A percentile compares a stretch with the other conserved stretches of the same genome.
Conservation (phyloP, 306 rosid genomes). For the Inga oerstediana region DNA sequence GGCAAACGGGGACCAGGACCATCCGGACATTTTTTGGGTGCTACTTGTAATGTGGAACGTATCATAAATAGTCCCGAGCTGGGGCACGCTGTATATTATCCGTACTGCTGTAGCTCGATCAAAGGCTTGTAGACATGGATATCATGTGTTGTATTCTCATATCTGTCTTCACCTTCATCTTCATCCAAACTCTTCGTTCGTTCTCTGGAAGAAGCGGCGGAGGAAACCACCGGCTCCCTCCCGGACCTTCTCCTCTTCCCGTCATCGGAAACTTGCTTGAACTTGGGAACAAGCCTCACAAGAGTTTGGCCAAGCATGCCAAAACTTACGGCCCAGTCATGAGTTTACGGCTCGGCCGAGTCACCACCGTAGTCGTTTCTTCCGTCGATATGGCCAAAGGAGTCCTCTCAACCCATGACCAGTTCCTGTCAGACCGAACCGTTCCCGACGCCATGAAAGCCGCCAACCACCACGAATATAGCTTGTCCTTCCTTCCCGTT, state of each 20-base stretch:
- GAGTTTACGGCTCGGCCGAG: slow-evolving; percentile 47
- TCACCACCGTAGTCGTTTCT: slow-evolving; percentile 52
- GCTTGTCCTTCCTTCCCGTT: slow-evolving; percentile 42
- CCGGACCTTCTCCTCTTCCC: slow-evolving; percentile 52
- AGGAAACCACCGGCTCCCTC: slow-evolving; percentile 42
- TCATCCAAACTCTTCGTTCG: background rate
- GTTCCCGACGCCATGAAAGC: slow-evolving; percentile 35
- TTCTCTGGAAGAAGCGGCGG: background rate
- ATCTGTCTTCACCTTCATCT: slow-evolving; percentile 14
- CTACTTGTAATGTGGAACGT: too few species aligned
- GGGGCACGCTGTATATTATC: too few species aligned
- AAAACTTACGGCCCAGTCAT: slow-evolving; percentile 52
- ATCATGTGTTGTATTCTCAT: background rate
- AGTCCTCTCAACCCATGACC: slow-evolving; percentile 54
- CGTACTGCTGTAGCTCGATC: background rate
- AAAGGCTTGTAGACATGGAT: slow-evolving; percentile 23
- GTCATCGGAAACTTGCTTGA: slow-evolving; percentile 60
- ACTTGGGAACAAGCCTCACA: slow-evolving; percentile 56
- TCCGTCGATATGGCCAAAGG: slow-evolving; percentile 43
- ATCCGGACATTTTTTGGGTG: too few species aligned
- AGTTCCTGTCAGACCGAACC: slow-evolving; percentile 40
- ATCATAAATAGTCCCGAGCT: too few species aligned
- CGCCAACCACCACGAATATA: slow-evolving; percentile 27
- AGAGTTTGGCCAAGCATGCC: slow-evolving; percentile 45
- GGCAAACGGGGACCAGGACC: too few species aligned